These are phyloP conservation scores for Endocarpon pusillum DNA, from an alignment of 495 filamentous ascomycete genomes.

Conservation along the genomic window DNA sequence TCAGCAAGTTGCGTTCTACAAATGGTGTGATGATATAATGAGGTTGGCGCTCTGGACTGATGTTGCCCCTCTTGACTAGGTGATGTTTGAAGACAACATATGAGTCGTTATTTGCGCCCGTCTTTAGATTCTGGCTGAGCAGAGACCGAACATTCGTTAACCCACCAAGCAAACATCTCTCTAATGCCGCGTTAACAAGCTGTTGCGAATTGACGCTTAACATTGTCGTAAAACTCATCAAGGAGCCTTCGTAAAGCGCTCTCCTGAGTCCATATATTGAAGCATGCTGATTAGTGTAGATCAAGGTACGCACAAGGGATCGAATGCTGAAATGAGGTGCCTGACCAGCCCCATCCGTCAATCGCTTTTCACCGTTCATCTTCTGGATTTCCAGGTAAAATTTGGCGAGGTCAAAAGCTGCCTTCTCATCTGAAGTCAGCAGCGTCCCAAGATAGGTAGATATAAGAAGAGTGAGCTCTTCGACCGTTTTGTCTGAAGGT, in stretches of 20 bases:
- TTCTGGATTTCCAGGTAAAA: slow-evolving; percentile 77
- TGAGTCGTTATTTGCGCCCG: slow-evolving; percentile 52
- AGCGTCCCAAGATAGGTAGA: slow-evolving; percentile 64
- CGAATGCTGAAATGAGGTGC: slow-evolving; percentile 91
- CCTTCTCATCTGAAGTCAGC: slow-evolving; percentile 43
- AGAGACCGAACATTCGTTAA: slow-evolving; percentile 47
- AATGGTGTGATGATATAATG: slow-evolving; percentile 97
- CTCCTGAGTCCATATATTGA: slow-evolving; percentile 76
- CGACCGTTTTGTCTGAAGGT: slow-evolving; percentile 67
- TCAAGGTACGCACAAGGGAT: slow-evolving; percentile 78
- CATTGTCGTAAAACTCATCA: slow-evolving; percentile 92
- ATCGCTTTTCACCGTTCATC: slow-evolving; percentile 57
- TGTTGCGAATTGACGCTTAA: slow-evolving; percentile 62
- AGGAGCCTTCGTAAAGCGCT: slow-evolving; percentile 86
- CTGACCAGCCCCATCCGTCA: slow-evolving; percentile 88
- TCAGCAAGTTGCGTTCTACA: slow-evolving; percentile 82
- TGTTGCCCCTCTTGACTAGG: slow-evolving; percentile 66
- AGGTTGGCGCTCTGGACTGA: slow-evolving; percentile 47
- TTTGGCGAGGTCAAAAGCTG: slow-evolving; percentile 58
- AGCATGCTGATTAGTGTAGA: slow-evolving; percentile 69
- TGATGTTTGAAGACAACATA: slow-evolving; percentile 89
- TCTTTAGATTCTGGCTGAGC: slow-evolving; percentile 54
- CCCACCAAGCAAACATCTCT: slow-evolving; percentile 57
- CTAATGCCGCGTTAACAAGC: slow-evolving; percentile 61
- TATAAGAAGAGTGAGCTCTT: slow-evolving; percentile 70